phyloP scores from a whole-genome alignment of 208 protist genomes.

The Trypanosoma congolense region DNA sequence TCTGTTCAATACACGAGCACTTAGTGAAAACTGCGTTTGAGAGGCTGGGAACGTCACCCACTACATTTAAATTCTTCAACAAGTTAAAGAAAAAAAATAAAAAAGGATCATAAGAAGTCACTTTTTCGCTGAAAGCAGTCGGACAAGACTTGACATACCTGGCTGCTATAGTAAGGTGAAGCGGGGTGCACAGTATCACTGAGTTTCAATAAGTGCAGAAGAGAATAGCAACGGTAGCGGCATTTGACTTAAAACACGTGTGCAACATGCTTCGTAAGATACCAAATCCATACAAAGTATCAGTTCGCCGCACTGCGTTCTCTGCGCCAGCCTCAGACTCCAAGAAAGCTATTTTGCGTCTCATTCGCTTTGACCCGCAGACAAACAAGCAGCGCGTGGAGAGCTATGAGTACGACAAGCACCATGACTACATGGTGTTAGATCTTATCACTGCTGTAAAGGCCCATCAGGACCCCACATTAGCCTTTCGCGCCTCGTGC shows the following conservation, averaged over 20 bases:
- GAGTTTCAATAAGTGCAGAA: too few relatives aligned
- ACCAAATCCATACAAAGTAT: conserved; percentile 70
- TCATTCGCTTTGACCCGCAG: conserved; percentile 84
- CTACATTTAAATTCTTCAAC: too few relatives aligned
- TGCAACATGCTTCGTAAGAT: conserved; percentile 69
- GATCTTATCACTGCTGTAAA: conserved; percentile 88
- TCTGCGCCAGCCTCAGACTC: conserved; percentile 30
- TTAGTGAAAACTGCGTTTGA: too few relatives aligned
- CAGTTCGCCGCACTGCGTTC: conserved; percentile 59
- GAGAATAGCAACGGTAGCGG: background rate
- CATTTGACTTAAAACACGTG: background rate
- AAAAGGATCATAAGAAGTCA: too few relatives aligned
- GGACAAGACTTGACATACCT: too few relatives aligned
- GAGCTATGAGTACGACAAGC: conserved; percentile 88
- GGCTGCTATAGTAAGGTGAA: too few relatives aligned
- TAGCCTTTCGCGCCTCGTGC: conserved; percentile 88
- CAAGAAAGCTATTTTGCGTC: conserved; percentile 71
- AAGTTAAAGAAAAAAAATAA: conserved; percentile 10
- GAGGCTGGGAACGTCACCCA: too few relatives aligned
- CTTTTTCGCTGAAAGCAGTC: too few relatives aligned
- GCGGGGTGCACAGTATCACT: too few relatives aligned
- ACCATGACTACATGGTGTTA: conserved; percentile 91
- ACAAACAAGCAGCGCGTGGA: conserved; percentile 82
- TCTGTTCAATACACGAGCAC: conserved; percentile 1
- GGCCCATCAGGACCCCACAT: conserved; percentile 87